phyloP scores from a whole-genome alignment of 768 basidiomycete genomes.

The Auriscalpium orientale region DNA sequence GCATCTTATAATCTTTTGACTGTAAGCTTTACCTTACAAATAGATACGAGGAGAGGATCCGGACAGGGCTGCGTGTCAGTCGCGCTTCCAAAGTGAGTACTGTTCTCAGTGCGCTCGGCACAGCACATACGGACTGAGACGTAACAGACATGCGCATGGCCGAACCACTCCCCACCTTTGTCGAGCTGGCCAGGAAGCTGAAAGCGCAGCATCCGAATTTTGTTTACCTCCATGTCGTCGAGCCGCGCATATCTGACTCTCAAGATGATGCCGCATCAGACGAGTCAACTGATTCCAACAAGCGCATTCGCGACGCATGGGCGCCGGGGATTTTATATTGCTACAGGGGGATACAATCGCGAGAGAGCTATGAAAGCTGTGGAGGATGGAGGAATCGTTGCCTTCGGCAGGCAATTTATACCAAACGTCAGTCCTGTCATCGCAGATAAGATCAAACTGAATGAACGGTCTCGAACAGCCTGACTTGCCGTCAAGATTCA shows the following conservation, averaged over 20 bases:
- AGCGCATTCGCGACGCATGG: constrained; percentile 20
- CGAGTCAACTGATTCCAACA: constrained; percentile 6
- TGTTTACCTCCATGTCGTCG: constrained; percentile 24
- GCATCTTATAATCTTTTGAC: too few relatives aligned
- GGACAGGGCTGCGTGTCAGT: constrained; percentile 47
- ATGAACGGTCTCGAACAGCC: background rate
- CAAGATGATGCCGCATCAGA: background rate
- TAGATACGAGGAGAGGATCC: constrained; percentile 37
- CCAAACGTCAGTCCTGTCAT: constrained; percentile 6
- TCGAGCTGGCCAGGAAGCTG: constrained; percentile 19
- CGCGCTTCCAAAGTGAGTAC: constrained; percentile 23
- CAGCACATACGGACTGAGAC: background rate
- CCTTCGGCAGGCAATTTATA: constrained; percentile 6
- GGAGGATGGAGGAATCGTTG: constrained; percentile 7
- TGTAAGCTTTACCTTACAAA: too few relatives aligned
- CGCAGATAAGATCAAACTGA: background rate
- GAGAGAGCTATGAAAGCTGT: constrained; percentile 13
- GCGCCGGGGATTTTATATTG: constrained; percentile 13
- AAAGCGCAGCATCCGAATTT: constrained; percentile 8
- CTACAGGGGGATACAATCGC: constrained; percentile 17
- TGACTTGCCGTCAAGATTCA: too few relatives aligned
- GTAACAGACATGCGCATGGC: constrained; percentile 14
- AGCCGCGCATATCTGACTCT: constrained; percentile 13
- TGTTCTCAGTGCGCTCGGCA: background rate
- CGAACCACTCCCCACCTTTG: constrained; percentile 22